Conservation (phyloP, 2,329 filamentous ascomycete genomes). For the Plectosphaerella sp. region DNA sequence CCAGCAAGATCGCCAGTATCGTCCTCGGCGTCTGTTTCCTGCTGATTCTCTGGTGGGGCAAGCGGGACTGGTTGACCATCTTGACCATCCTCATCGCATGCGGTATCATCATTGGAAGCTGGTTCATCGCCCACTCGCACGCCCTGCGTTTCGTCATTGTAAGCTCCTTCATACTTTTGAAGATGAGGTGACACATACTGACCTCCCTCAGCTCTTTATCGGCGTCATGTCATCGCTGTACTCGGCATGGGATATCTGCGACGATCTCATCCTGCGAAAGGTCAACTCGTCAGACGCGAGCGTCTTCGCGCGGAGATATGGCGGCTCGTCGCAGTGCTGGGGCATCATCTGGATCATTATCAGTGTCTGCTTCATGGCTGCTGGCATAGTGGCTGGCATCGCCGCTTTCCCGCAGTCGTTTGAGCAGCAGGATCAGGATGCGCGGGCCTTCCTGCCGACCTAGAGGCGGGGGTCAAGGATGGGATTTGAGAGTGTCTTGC, state of each 20-base stretch:
- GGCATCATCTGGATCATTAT: conserved; percentile 74
- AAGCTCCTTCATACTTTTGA: conserved; percentile 20
- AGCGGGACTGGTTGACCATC: conserved; percentile 74
- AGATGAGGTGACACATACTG: not conserved
- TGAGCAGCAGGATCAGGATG: conserved; percentile 63
- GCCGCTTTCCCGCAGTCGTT: conserved; percentile 72
- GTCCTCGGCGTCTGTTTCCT: conserved; percentile 70
- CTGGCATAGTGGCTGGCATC: conserved; percentile 69
- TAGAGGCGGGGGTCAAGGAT: conserved; percentile 14
- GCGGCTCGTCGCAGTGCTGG: conserved; percentile 77
- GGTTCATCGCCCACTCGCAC: conserved; percentile 76
- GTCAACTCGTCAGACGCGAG: conserved; percentile 77
- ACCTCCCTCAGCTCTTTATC: conserved; percentile 59
- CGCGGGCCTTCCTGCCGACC: conserved; percentile 59
- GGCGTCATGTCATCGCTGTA: conserved; percentile 79
- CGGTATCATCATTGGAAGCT: conserved; percentile 66
- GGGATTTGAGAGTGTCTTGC: no score
- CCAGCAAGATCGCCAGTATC: conserved; percentile 73
- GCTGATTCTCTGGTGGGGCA: conserved; percentile 78
- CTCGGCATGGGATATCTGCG: conserved; percentile 81
- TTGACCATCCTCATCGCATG: conserved; percentile 65
- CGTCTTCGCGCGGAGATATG: conserved; percentile 73
- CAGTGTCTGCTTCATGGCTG: conserved; percentile 66
- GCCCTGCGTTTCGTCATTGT: conserved; percentile 67
- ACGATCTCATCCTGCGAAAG: conserved; percentile 75